Conservation (phyloP, 768 basidiomycete genomes). For the Gelatoporia subvermispora region DNA sequence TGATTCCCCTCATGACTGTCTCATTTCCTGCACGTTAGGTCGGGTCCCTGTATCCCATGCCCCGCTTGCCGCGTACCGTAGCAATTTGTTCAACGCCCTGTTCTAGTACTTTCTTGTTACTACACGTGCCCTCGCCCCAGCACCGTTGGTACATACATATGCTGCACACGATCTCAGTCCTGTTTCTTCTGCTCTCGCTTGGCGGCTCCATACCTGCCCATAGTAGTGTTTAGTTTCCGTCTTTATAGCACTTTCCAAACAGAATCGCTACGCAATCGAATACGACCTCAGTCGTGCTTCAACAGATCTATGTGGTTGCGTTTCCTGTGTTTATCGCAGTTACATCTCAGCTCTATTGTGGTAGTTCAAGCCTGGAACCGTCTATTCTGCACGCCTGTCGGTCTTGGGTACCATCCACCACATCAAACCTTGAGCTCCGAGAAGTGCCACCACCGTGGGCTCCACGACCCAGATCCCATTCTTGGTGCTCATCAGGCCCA, state of each 20-base stretch:
- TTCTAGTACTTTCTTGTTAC: too few species aligned
- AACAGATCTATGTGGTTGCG: too few species aligned
- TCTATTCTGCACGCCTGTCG: slow-evolving; percentile 13
- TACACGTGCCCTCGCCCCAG: too few species aligned
- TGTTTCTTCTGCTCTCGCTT: too few species aligned
- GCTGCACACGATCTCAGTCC: neutral
- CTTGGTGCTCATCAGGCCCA: slow-evolving; percentile 25
- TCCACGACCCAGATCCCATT: slow-evolving; percentile 26
- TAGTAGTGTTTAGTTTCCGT: neutral
- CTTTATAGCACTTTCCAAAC: too few species aligned
- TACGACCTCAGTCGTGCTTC: too few species aligned
- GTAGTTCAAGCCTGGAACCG: neutral
- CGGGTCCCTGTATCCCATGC: neutral
- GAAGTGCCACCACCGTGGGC: slow-evolving; percentile 22
- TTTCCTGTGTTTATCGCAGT: too few species aligned
- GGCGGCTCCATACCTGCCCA: neutral
- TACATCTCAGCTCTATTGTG: too few species aligned
- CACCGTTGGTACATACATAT: too few species aligned
- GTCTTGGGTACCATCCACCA: slow-evolving; percentile 22
- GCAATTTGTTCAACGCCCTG: neutral
- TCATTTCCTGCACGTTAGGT: neutral
- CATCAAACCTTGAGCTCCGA: slow-evolving; percentile 20
- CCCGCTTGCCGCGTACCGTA: too few species aligned
- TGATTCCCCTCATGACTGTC: neutral
- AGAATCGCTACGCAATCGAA: too few species aligned